Conservation (phyloP, 1,284 basidiomycete genomes). For the Moesziomyces globuligerus region DNA sequence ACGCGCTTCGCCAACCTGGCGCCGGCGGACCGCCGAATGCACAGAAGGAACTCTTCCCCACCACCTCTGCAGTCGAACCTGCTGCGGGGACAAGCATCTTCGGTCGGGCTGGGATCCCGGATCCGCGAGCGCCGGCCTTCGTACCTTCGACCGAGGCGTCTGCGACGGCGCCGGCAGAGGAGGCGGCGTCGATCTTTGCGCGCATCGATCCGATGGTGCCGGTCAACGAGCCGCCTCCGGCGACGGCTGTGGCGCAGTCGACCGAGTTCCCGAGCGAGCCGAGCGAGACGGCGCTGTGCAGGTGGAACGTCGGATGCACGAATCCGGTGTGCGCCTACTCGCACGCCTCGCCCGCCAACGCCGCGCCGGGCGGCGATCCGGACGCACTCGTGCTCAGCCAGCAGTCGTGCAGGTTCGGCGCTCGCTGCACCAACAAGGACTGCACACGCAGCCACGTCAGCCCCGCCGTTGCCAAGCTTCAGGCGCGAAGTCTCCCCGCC, state of each 20-base stretch:
- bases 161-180: conserved; percentile 1
- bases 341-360: conserved; percentile 60
- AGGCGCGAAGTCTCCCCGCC: background rate
- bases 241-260: conserved; percentile 5
- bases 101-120: conserved; percentile 57
- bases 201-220: conserved; percentile 63
- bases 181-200: conserved; percentile 45
- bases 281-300: conserved; percentile 51
- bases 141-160: conserved; percentile 28
- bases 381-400: conserved; percentile 59
- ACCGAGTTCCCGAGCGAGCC: conserved; percentile 53
- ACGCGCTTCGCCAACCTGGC: conserved; percentile 12
- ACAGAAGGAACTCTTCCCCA: conserved; percentile 15
- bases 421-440: conserved; percentile 54
- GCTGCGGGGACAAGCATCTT: conserved; percentile 53
- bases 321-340: conserved; percentile 62
- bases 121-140: conserved; percentile 60
- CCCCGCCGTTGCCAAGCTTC: conserved; percentile 41
- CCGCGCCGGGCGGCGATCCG: conserved; percentile 40
- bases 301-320: conserved; percentile 59
- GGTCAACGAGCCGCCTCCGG: conserved; percentile 35
- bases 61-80: no score
- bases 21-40: conserved; percentile 1
- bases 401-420: conserved; percentile 54
- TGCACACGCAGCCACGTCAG: conserved; percentile 62